Percentiles rank a stretch among this genome's conserved stretches.
These are phyloP conservation scores for Cornus florida DNA, from an alignment of 148 eudicot species.

Conservation along the genomic window DNA sequence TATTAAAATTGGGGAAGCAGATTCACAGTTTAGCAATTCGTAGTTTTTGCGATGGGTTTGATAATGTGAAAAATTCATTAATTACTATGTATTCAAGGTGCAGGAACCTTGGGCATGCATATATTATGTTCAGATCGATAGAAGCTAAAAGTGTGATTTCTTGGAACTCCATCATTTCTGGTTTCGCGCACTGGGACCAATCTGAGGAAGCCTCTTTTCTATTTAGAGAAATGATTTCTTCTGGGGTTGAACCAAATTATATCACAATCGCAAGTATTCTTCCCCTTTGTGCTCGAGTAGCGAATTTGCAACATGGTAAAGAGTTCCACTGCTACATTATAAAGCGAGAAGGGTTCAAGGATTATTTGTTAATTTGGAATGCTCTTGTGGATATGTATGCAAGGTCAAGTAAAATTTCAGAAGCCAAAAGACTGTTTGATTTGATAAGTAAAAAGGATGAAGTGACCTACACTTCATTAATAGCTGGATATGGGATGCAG, in stretches of 20 bases:
- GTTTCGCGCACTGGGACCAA: constrained; percentile 50
- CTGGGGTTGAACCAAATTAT: constrained; percentile 62
- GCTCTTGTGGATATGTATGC: constrained; percentile 78
- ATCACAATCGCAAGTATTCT: constrained; percentile 75
- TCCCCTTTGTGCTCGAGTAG: constrained; percentile 69
- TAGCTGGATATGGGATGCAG: constrained; percentile 69
- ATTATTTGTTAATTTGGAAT: constrained; percentile 56
- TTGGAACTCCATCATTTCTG: constrained; percentile 90
- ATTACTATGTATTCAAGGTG: constrained; percentile 80
- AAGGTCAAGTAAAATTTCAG: constrained; percentile 57
- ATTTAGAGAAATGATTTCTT: constrained; percentile 72
- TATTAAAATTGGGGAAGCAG: constrained; percentile 53
- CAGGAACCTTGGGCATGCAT: constrained; percentile 63
- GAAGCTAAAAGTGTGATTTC: constrained; percentile 51
- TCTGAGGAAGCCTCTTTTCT: constrained; percentile 69
- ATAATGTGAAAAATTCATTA: constrained; percentile 70
- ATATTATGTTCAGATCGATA: constrained; percentile 46
- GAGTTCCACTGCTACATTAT: constrained; percentile 72
- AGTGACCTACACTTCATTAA: constrained; percentile 75
- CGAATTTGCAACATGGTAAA: constrained; percentile 73
- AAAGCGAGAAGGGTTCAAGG: constrained; percentile 46
- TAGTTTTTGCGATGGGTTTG: constrained; percentile 36
- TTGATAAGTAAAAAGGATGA: constrained; percentile 48
- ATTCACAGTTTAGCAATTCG: constrained; percentile 68
- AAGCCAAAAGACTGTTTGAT: constrained; percentile 61